phyloP scores from a whole-genome alignment of 148 eudicot genomes.

The Agrostemma githago region DNA sequence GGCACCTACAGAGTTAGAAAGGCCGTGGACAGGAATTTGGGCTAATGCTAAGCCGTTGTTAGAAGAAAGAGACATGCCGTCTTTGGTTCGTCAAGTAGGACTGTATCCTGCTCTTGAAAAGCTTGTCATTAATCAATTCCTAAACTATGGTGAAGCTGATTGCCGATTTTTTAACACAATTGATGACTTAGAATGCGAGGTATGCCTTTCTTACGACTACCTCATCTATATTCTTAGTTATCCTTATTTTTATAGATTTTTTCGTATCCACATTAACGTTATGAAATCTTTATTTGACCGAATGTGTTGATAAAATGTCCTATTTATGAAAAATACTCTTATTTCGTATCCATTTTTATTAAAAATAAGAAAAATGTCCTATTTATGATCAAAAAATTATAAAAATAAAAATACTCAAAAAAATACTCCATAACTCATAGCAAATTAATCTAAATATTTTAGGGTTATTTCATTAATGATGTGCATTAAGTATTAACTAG shows the following conservation, averaged over 20 bases:
- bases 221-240: background rate
- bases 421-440: no score
- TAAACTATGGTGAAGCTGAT: conserved; percentile 21
- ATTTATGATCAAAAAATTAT: no score
- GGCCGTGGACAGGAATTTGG: conserved; percentile 1
- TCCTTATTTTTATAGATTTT: background rate
- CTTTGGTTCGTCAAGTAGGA: conserved; percentile 21
- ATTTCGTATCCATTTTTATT: no score
- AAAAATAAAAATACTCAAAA: no score
- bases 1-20: conserved; percentile 10
- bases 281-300: no score
- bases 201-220: background rate
- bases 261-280: background rate
- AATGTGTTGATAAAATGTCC: no score
- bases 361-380: no score
- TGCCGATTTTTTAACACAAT: conserved; percentile 23
- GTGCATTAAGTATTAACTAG: no score
- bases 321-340: no score
- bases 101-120: conserved; percentile 21
- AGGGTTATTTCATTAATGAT: no score
- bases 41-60: background rate
- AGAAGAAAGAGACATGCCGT: conserved; percentile 23
- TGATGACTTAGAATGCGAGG: conserved; percentile 28
- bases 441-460: no score
- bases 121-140: conserved; percentile 25